Evolutionary conservation across 768 basidiomycete species (phyloP).

Genomic region (Leccinum aurantiacum): DNA sequence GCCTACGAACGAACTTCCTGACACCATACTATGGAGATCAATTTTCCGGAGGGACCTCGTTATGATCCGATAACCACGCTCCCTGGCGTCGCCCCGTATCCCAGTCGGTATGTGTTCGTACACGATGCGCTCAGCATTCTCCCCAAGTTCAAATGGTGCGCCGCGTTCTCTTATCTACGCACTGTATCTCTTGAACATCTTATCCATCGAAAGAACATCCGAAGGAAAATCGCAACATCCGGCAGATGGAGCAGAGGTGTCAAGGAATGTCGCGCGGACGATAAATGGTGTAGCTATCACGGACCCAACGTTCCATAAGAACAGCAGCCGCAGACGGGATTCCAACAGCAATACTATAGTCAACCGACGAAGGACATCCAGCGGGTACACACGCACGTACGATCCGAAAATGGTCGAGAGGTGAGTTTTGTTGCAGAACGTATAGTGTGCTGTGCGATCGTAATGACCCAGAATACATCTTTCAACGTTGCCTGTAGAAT

Average conservation of each 20-base stretch:
- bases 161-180: not conserved
- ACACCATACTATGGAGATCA: constrained; percentile 47
- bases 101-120: constrained; percentile 49
- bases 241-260: constrained; percentile 22
- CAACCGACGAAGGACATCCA: constrained; percentile 53
- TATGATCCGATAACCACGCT: constrained; percentile 47
- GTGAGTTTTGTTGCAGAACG: constrained; percentile 34
- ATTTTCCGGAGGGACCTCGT: constrained; percentile 40
- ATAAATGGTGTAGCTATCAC: constrained; percentile 33
- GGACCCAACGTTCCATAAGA: constrained; percentile 34
- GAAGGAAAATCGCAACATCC: constrained; percentile 1
- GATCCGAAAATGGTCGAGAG: constrained; percentile 53
- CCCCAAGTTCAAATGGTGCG: constrained; percentile 71
- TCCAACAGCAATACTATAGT: constrained; percentile 49
- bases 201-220: constrained; percentile 27
- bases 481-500: constrained; percentile 40
- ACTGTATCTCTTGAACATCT: not conserved
- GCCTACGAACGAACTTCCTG: constrained; percentile 44
- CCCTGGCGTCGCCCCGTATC: constrained; percentile 53
- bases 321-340: constrained; percentile 36
- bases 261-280: constrained; percentile 39
- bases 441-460: too few relatives aligned
- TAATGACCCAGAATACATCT: too few relatives aligned
- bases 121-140: constrained; percentile 76
- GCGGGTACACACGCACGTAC: constrained; percentile 61